A percentile compares a stretch with the other conserved stretches of the same genome.
phyloP scores from a whole-genome alignment of 2,329 filamentous ascomycete species.

The Aspergillus sp. region DNA sequence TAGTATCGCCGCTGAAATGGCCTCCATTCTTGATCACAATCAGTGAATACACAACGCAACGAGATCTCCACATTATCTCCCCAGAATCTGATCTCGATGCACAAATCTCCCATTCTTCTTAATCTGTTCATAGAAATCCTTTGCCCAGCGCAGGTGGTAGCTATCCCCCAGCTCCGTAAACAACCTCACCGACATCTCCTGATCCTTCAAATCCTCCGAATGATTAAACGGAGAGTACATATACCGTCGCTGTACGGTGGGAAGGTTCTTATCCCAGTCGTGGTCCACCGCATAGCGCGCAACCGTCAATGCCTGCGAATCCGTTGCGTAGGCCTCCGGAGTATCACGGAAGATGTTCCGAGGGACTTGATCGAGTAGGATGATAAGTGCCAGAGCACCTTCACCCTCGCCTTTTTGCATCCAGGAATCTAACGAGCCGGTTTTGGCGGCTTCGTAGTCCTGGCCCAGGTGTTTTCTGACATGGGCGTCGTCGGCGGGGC shows the following conservation, averaged over 20 bases:
- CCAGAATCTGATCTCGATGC: slow-evolving; percentile 23
- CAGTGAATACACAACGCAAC: too few relatives aligned
- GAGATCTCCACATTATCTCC: slow-evolving; percentile 5
- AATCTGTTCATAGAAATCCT: slow-evolving; percentile 17
- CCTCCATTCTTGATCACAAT: too few relatives aligned
- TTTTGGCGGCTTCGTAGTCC: slow-evolving; percentile 18
- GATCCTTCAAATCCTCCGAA: slow-evolving; percentile 30
- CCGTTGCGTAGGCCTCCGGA: slow-evolving; percentile 29
- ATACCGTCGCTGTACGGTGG: slow-evolving; percentile 23
- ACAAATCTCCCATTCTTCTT: slow-evolving; percentile 23
- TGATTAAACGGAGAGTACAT: slow-evolving; percentile 39
- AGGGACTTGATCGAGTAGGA: slow-evolving; percentile 40
- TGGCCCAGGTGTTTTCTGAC: slow-evolving; percentile 17
- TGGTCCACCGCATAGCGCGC: slow-evolving; percentile 25
- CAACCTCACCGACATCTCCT: slow-evolving; percentile 19
- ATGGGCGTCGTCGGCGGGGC: slow-evolving; percentile 18
- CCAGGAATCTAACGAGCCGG: slow-evolving; percentile 18
- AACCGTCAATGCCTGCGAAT: slow-evolving; percentile 25
- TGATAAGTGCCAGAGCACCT: slow-evolving; percentile 33
- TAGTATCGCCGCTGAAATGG: too few relatives aligned
- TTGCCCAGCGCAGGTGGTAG: slow-evolving; percentile 19
- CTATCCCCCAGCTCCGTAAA: slow-evolving; percentile 15
- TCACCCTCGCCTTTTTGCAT: slow-evolving; percentile 12
- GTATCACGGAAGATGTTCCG: slow-evolving; percentile 36
- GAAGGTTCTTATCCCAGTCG: slow-evolving; percentile 25